Evolutionary conservation across 345 rosid genomes (phyloP).

Genomic region (Trapa incisa): DNA sequence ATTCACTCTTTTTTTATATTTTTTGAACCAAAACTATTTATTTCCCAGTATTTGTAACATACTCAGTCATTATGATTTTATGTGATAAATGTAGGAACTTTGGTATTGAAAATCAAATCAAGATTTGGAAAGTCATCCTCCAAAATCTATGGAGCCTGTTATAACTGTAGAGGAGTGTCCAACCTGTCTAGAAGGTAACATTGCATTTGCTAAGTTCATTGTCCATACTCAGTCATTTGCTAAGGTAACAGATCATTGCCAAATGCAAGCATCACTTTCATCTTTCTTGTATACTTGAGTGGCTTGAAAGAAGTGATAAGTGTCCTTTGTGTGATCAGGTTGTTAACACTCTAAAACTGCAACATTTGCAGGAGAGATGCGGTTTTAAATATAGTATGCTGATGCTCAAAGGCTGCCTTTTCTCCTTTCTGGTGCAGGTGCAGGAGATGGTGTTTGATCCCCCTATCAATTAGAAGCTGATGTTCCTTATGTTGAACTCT

Average conservation of each 20-base stretch:
- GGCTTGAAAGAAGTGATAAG: conserved; percentile 97
- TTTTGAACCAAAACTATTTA: too few species aligned
- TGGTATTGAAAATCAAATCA: conserved; percentile 30
- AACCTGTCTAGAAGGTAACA: conserved; percentile 55
- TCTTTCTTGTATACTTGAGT: conserved; percentile 91
- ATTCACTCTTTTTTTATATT: too few species aligned
- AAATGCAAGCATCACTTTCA: conserved; percentile 96
- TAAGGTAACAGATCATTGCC: conserved; percentile 54
- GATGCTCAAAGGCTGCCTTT: not conserved
- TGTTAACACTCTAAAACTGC: not conserved
- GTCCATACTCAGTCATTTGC: conserved; percentile 58
- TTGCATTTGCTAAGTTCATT: not conserved
- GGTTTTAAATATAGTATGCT: not conserved
- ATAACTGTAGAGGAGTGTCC: conserved; percentile 61
- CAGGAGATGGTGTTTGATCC: conserved; percentile 75
- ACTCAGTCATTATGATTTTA: too few species aligned
- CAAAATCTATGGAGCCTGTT: conserved; percentile 33
- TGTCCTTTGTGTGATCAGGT: conserved; percentile 96
- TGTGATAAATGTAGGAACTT: conserved; percentile 2
- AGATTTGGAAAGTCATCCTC: conserved; percentile 42
- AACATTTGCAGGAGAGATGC: not conserved
- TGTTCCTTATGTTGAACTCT: not conserved
- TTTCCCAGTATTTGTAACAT: too few species aligned
- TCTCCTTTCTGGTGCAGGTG: conserved; percentile 4
- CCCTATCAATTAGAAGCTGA: conserved; percentile 26